Conservation (phyloP, 805 yeast genomes). For the Sugiyamaella boreocaroliniensis region DNA sequence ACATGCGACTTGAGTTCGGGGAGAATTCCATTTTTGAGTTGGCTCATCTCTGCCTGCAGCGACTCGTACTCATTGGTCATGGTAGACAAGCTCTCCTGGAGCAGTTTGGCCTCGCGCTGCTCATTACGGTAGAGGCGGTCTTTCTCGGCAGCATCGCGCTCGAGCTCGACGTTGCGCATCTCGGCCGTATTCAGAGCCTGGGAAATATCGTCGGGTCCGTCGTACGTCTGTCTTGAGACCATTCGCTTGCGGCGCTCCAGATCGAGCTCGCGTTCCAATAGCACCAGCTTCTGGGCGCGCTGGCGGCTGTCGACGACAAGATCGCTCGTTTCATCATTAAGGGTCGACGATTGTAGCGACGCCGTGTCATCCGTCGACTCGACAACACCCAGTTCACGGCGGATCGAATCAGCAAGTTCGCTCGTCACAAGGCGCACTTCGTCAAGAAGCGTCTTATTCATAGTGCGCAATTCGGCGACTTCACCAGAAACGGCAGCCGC, state of each 20-base stretch:
- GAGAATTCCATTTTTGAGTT: slow-evolving; percentile 20
- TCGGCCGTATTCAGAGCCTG: slow-evolving; percentile 5
- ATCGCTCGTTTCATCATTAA: neutral
- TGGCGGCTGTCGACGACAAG: slow-evolving; percentile 5
- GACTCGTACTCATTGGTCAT: slow-evolving; percentile 26
- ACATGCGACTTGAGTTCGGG: slow-evolving; percentile 23
- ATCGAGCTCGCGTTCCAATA: slow-evolving; percentile 26
- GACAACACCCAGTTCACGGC: slow-evolving; percentile 30
- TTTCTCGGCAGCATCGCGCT: slow-evolving; percentile 25
- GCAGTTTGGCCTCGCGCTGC: slow-evolving; percentile 17
- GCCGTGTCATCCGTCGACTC: neutral
- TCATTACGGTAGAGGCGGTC: slow-evolving; percentile 19
- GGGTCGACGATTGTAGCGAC: neutral
- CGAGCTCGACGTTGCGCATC: slow-evolving; percentile 22
- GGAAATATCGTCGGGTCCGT: slow-evolving; percentile 6
- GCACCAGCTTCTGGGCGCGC: slow-evolving; percentile 20
- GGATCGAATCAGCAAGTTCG: slow-evolving; percentile 33
- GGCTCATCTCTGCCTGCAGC: slow-evolving; percentile 21
- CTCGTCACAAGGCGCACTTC: slow-evolving; percentile 31
- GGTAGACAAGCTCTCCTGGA: slow-evolving; percentile 24
- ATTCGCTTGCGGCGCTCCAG: slow-evolving; percentile 29
- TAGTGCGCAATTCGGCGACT: slow-evolving; percentile 15
- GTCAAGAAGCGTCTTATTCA: slow-evolving; percentile 24
- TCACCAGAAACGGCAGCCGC: neutral
- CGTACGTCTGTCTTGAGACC: slow-evolving; percentile 19